These are phyloP conservation scores for Penicillium polonicum DNA, from an alignment of 2,329 filamentous ascomycete species.

Conservation along the genomic window DNA sequence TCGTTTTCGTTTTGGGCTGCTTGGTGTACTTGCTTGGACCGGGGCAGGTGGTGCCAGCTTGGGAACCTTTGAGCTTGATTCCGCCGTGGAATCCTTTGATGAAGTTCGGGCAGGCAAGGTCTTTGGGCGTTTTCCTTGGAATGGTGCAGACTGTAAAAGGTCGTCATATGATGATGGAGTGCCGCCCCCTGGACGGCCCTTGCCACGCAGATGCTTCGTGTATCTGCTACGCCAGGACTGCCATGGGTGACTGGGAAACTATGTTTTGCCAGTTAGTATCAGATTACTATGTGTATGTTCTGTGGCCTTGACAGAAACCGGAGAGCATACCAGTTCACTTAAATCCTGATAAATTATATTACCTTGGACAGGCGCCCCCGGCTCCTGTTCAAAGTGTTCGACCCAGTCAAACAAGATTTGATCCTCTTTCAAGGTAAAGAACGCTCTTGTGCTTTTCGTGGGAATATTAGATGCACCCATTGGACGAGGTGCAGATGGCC, in stretches of 20 bases:
- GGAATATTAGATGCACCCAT: conserved; percentile 43
- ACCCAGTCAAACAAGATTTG: conserved; percentile 47
- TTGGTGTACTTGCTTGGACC: not conserved
- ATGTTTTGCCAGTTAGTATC: conserved; percentile 3
- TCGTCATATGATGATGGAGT: not conserved
- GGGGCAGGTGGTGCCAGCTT: not conserved
- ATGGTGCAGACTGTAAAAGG: not conserved
- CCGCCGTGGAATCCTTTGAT: not conserved
- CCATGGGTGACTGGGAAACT: conserved; percentile 48
- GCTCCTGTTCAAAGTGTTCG: conserved; percentile 33
- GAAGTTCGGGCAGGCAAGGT: conserved; percentile 5
- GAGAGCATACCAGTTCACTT: conserved; percentile 35
- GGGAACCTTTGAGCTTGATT: not conserved
- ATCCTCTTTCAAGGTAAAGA: conserved; percentile 47
- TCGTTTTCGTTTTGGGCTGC: conserved; percentile 27
- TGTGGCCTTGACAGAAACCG: not conserved
- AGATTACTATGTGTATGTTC: not conserved
- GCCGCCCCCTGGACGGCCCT: conserved; percentile 35
- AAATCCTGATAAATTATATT: conserved; percentile 49
- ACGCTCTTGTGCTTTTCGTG: conserved; percentile 30
- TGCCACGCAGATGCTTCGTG: conserved; percentile 40
- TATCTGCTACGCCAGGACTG: conserved; percentile 53
- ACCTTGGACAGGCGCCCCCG: conserved; percentile 36
- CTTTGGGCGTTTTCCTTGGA: conserved; percentile 2
- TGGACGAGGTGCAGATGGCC: conserved; percentile 46